A percentile compares a stretch with the other conserved stretches of the same genome.
Conservation (phyloP, 306 rosid genomes). For the Acmispon strigosus region DNA sequence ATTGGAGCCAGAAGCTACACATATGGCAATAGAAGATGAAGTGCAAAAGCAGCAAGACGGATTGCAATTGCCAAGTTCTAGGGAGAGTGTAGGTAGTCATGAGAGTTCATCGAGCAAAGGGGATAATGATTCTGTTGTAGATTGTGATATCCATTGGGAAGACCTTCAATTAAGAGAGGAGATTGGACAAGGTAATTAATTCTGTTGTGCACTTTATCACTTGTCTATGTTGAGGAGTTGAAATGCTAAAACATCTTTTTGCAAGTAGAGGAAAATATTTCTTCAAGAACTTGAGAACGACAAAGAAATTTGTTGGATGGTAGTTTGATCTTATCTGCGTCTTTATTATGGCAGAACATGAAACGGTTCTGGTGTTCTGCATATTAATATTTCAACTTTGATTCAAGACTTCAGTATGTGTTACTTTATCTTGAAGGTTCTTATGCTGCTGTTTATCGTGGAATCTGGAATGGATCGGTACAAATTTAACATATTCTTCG, state of each 20-base stretch:
- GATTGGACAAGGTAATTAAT: slow-evolving; percentile 66
- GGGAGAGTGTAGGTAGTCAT: slow-evolving; percentile 22
- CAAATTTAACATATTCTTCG: slow-evolving; percentile 8
- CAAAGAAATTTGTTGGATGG: background rate
- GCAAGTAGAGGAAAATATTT: background rate
- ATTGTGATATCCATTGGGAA: slow-evolving; percentile 60
- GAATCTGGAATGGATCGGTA: slow-evolving; percentile 84
- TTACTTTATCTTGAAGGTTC: slow-evolving; percentile 43
- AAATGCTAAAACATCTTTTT: background rate
- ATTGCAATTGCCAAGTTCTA: slow-evolving; percentile 22
- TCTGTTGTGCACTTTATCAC: background rate
- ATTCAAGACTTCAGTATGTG: background rate
- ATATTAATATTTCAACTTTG: background rate
- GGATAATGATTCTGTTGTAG: slow-evolving; percentile 31
- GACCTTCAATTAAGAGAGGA: slow-evolving; percentile 55
- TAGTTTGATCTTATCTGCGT: slow-evolving; percentile 3
- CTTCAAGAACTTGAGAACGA: background rate
- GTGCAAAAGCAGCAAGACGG: slow-evolving; percentile 35
- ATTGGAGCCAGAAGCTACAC: slow-evolving; percentile 30
- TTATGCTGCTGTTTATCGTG: slow-evolving; percentile 61
- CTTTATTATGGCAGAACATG: background rate
- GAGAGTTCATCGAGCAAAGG: slow-evolving; percentile 48
- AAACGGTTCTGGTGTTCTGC: background rate
- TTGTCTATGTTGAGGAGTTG: slow-evolving; percentile 8
- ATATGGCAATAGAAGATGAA: slow-evolving; percentile 33